Percentiles rank a stretch among this genome's conserved stretches.
These are phyloP conservation scores for Hypomontagnella monticulosa DNA, from an alignment of 495 filamentous ascomycete genomes.

Conservation along the genomic window DNA sequence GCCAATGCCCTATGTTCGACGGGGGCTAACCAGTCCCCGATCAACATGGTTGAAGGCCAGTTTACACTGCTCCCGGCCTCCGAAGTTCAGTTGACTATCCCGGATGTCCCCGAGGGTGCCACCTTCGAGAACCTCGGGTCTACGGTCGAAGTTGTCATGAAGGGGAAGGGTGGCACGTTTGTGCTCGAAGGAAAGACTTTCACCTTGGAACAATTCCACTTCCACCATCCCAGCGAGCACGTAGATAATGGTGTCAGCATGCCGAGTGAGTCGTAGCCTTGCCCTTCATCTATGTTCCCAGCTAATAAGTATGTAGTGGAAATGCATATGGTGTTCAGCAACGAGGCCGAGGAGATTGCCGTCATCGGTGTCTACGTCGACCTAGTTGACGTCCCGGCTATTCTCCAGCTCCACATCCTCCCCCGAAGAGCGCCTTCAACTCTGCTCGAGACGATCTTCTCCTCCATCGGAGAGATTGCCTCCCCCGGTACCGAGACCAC, in stretches of 20 bases:
- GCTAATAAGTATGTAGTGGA: slow-evolving; percentile 61
- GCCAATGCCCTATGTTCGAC: slow-evolving; percentile 60
- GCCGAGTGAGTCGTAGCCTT: slow-evolving; percentile 48
- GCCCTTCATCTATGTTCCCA: background rate
- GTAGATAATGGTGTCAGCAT: slow-evolving; percentile 57
- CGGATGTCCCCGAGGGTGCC: slow-evolving; percentile 50
- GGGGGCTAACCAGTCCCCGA: slow-evolving; percentile 70
- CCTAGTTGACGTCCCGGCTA: slow-evolving; percentile 51
- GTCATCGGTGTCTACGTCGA: slow-evolving; percentile 71
- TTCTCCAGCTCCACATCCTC: slow-evolving; percentile 20
- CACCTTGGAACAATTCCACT: slow-evolving; percentile 71
- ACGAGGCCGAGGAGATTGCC: slow-evolving; percentile 53
- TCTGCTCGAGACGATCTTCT: slow-evolving; percentile 65
- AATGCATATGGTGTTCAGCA: slow-evolving; percentile 72
- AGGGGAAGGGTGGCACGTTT: slow-evolving; percentile 50
- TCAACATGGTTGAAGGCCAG: slow-evolving; percentile 59
- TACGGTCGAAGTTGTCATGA: slow-evolving; percentile 65
- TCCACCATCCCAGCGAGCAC: slow-evolving; percentile 77
- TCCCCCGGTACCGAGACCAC: slow-evolving; percentile 63
- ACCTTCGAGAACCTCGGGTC: slow-evolving; percentile 69
- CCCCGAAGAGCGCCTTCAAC: slow-evolving; percentile 47
- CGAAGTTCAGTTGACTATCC: slow-evolving; percentile 47
- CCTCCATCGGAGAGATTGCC: slow-evolving; percentile 61
- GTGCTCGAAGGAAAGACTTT: slow-evolving; percentile 59
- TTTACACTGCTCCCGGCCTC: slow-evolving; percentile 54